Evolutionary conservation across 129 eudicot genomes (phyloP).

Genomic region (Daucus carota): DH1_v3.0 NC_030381.2:40097001-40097500

Average conservation of each 20-base stretch:
- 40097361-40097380: too few relatives aligned
- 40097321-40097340: too few relatives aligned
- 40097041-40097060: constrained; percentile 90
- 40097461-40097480: too few relatives aligned
- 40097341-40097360: too few relatives aligned
- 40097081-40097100: neutral
- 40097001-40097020: constrained; percentile 82
- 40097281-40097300: neutral
- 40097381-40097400: too few relatives aligned
- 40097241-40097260: neutral
- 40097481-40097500: too few relatives aligned
- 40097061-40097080: constrained; percentile 14
- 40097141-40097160: neutral
- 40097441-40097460: too few relatives aligned
- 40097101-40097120: neutral
- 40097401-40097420: too few relatives aligned
- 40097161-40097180: neutral
- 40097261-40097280: neutral
- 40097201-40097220: neutral
- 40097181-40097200: neutral
- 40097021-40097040: constrained; percentile 92
- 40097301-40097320: neutral
- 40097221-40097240: neutral
- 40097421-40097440: too few relatives aligned
- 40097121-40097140: neutral